Base-by-base conservation (phyloP, 1,139 yeast species). In the Arxiozyma bovina region DNA sequence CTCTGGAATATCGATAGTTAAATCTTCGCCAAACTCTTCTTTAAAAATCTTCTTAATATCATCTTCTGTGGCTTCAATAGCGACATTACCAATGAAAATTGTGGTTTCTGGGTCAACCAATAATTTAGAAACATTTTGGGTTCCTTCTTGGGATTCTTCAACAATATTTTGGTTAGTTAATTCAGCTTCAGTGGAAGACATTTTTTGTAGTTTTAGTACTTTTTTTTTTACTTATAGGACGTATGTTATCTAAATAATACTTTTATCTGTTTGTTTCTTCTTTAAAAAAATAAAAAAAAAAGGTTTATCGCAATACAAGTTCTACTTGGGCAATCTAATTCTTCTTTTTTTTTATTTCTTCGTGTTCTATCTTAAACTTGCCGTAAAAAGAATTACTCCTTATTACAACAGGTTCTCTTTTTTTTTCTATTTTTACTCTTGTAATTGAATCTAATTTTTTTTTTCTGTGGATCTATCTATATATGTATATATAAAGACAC, bases 61-160 rank as follows among this genome's bases (percentile, higher is more conserved):
- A 20, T 64, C 64, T 48, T 59, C 65, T 44, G 63, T 62, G 45
- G 63, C 60, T 42, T 66, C 69, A 25, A 61, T 60, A n/a, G 70
- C 62, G 42, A 68, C 64, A 50, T 66, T 66, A 48, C 70, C 71
- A 46, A 68, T 62, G 53, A 68, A 68, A 40, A 68, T 61, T 12
- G 70, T 66, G n/a, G 66, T 64, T 48, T 66, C 68, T 40, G 71
- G 70, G 52, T 68, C 68, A 47, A 66, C 54, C 27, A 55, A 52
- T 38, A 53, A 51, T 38, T 53, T 60, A 50, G 56, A 58, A 27
- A 23, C 52, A 25, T 49, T 23, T 18, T 27, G 44, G n/a, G 21
- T 34, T 8, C 34, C 41, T 45, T 45, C 34, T 52, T 51, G 48
- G 45, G 49, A 49, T 51, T 53, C 53, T 38, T 46, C 43, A 18